Percentiles rank a stretch among this genome's conserved stretches.
These are phyloP conservation scores for Syncephalastrum sp. DNA, from an alignment of 371 early-diverging fungal genomes.

Conservation along the genomic window DNA sequence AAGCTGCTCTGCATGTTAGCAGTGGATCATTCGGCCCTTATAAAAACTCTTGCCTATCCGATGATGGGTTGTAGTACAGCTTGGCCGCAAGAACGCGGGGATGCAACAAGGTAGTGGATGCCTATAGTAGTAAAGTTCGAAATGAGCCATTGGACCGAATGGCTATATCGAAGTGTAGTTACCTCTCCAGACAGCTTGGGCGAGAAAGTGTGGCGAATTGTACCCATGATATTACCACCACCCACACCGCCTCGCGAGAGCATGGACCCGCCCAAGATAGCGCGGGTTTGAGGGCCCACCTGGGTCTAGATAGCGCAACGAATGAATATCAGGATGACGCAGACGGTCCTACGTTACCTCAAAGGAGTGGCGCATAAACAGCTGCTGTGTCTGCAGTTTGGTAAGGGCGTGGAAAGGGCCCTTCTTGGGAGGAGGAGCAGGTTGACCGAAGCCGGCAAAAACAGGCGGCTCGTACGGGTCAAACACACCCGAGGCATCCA, in stretches of 20 bases:
- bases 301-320: conserved; percentile 54
- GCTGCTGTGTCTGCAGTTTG: conserved; percentile 63
- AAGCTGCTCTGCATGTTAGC: conserved; percentile 43
- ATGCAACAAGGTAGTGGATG: conserved; percentile 59
- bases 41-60: conserved; percentile 50
- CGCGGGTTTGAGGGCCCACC: conserved; percentile 64
- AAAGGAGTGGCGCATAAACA: conserved; percentile 83
- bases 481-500: conserved; percentile 60
- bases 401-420: conserved; percentile 32
- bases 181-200: conserved; percentile 72
- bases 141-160: neutral
- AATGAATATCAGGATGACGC: neutral
- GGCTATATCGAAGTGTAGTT: conserved; percentile 9
- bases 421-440: conserved; percentile 14
- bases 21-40: neutral
- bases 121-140: conserved; percentile 19
- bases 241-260: conserved; percentile 75
- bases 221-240: conserved; percentile 72
- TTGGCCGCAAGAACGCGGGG: conserved; percentile 62
- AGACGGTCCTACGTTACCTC: conserved; percentile 51
- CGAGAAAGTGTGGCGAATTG: conserved; percentile 72
- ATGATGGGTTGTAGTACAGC: conserved; percentile 65
- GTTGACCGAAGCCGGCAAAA: conserved; percentile 43
- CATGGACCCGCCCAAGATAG: conserved; percentile 67
- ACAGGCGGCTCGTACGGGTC: conserved; percentile 55